Base-by-base conservation (phyloP, 2,329 filamentous ascomycete species). In the Cladorrhinum sp. region DNA sequence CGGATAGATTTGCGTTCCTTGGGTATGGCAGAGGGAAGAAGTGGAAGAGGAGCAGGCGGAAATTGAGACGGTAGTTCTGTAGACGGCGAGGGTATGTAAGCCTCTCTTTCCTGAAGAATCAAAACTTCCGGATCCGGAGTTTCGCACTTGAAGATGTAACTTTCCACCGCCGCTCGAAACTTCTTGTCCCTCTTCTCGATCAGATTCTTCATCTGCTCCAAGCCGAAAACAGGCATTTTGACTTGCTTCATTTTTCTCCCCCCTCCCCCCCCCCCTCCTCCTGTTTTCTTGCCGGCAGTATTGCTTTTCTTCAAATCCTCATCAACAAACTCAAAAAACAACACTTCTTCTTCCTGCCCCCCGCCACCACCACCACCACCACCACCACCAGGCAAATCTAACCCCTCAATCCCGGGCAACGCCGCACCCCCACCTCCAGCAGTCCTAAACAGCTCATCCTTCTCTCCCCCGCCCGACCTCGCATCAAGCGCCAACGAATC, bases 271-370 rank as follows among this genome's bases (percentile, higher is more conserved):
- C 71, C 96, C 88, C 4, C 26, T 9, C 4, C 33, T 36, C 9
- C 33, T 9, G 26, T 4, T 30, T 30, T 30, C 26, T 30, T 30
- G 26, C 10, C 10, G 26, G 5, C 26, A 30, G 26, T 10, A 10
- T 4, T 30, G 26, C 26, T 30, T 46, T 90, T 82, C 76, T 93
- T 97, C 66, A 98, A 75, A 71, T 97, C 94, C 0, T 90, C 93
- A 72, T 98, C 95, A 18, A 96, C 76, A 67, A 96, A 98, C 72
- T 98, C 95, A 69, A 99, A 96, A 36, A 94, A 84, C 23, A 99
- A 76, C 16, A 96, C 88, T 67, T 96, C 87, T 56, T 82, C 79
- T 14, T 62, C 77, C 69, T 46, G n/a, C n/a, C n/a, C n/a, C n/a
- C n/a, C n/a, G n/a, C n/a, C n/a, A n/a, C n/a, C n/a, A n/a, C n/a